Conservation (phyloP, 768 basidiomycete species). For the Mycena haematopus region DNA sequence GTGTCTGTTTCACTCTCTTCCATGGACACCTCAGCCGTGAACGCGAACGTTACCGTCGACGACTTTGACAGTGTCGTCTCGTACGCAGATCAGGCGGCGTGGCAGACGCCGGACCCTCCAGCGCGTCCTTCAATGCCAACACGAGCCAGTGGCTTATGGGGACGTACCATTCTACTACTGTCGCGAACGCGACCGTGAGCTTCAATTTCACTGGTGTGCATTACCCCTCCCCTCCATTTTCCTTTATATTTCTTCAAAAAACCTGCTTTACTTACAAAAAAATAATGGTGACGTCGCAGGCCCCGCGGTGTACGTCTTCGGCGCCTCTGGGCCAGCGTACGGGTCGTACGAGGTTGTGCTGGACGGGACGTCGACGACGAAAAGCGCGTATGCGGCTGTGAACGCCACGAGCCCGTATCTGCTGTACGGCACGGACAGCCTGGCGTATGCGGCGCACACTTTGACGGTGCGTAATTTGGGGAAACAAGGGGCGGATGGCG, state of each 20-base stretch:
- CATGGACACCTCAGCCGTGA: slow-evolving; percentile 52
- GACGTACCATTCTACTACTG: slow-evolving; percentile 51
- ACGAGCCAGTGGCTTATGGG: slow-evolving; percentile 49
- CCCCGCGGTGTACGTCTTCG: slow-evolving; percentile 51
- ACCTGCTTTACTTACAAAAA: too few species aligned
- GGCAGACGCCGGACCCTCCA: slow-evolving; percentile 56
- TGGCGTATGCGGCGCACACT: slow-evolving; percentile 47
- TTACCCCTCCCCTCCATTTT: too few species aligned
- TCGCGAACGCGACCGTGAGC: slow-evolving; percentile 41
- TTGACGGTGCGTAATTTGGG: slow-evolving; percentile 51
- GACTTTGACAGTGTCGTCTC: slow-evolving; percentile 54
- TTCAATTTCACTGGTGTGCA: slow-evolving; percentile 52
- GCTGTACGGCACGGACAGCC: slow-evolving; percentile 41
- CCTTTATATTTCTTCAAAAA: too few species aligned
- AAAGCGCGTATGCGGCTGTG: slow-evolving; percentile 41
- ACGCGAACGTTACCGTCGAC: slow-evolving; percentile 52
- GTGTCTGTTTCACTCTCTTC: background rate
- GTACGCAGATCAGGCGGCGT: slow-evolving; percentile 46
- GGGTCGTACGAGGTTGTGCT: slow-evolving; percentile 51
- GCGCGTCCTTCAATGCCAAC: slow-evolving; percentile 40
- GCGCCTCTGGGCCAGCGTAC: slow-evolving; percentile 47
- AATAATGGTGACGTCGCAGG: slow-evolving; percentile 41
- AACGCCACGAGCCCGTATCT: slow-evolving; percentile 42
- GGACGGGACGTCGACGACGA: slow-evolving; percentile 37
- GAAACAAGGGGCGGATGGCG: slow-evolving; percentile 40